These are phyloP conservation scores for Tolypocladium tropicale DNA, from an alignment of 2,329 filamentous ascomycete species.

Conservation along the genomic window DNA sequence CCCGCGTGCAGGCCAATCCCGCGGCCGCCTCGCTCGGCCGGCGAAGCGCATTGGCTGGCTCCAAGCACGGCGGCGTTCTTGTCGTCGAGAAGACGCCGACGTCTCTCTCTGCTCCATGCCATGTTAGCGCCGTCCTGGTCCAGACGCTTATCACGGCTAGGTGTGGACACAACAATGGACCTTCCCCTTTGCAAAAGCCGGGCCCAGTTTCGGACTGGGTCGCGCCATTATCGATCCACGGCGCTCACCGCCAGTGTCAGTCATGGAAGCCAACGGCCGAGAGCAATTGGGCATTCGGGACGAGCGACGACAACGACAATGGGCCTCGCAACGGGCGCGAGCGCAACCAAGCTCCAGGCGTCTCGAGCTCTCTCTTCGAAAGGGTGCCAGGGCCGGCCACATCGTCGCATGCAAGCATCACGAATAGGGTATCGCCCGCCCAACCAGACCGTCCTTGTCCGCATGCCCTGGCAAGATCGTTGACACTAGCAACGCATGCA, in stretches of 20 bases:
- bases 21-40: not conserved
- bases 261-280: not conserved
- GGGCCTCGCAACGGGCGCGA: not conserved
- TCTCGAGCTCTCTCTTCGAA: not conserved
- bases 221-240: not conserved
- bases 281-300: not conserved
- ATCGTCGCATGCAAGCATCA: not conserved
- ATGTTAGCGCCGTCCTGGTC: conserved; percentile 1
- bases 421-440: not conserved
- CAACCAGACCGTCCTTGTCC: not conserved
- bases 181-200: not conserved
- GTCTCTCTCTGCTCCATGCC: too few species aligned
- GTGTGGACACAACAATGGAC: conserved; percentile 1
- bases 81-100: not conserved
- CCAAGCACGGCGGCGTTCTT: not conserved
- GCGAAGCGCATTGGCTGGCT: not conserved
- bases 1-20: not conserved
- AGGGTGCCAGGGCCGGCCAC: not conserved
- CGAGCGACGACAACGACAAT: conserved; percentile 1
- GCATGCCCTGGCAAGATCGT: not conserved
- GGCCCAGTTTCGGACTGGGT: not conserved
- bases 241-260: not conserved
- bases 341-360: not conserved
- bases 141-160: conserved; percentile 1
- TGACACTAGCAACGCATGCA: not conserved